Conservation (phyloP, 495 filamentous ascomycete species). For the Aspergillus incahuasiensis region DNA sequence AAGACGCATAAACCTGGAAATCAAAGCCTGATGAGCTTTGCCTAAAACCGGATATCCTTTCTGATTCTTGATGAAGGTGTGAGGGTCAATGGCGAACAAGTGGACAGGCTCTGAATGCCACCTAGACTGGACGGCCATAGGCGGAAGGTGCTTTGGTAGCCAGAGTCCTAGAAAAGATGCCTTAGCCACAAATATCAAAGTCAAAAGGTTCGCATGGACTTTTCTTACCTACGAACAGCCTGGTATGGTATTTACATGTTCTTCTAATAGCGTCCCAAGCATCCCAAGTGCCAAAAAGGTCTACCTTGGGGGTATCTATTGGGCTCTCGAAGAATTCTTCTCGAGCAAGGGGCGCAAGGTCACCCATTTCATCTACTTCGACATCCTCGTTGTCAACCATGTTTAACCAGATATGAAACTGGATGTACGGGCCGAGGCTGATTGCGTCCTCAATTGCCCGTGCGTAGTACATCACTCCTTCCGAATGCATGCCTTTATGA, state of each 20-base stretch:
- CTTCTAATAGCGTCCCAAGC: conserved; percentile 86
- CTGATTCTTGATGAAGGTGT: conserved; percentile 70
- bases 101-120: conserved; percentile 94
- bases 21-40: conserved; percentile 70
- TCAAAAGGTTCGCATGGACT: background rate
- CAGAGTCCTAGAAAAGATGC: conserved; percentile 56
- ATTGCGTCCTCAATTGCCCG: conserved; percentile 79
- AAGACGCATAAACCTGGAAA: conserved; percentile 79
- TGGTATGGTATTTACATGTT: conserved; percentile 76
- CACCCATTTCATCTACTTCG: conserved; percentile 50
- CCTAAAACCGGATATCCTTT: conserved; percentile 80
- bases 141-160: conserved; percentile 74
- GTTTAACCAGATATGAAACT: conserved; percentile 73
- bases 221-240: conserved; percentile 81
- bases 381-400: conserved; percentile 63
- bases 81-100: conserved; percentile 62
- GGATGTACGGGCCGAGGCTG: conserved; percentile 65
- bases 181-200: conserved; percentile 12
- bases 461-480: conserved; percentile 66
- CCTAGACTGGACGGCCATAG: conserved; percentile 67
- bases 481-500: conserved; percentile 39
- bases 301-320: conserved; percentile 37
- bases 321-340: conserved; percentile 44
- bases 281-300: conserved; percentile 80
- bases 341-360: conserved; percentile 54